phyloP scores from a whole-genome alignment of 2,329 filamentous ascomycete genomes.

The Colletotrichum lentis region DNA sequence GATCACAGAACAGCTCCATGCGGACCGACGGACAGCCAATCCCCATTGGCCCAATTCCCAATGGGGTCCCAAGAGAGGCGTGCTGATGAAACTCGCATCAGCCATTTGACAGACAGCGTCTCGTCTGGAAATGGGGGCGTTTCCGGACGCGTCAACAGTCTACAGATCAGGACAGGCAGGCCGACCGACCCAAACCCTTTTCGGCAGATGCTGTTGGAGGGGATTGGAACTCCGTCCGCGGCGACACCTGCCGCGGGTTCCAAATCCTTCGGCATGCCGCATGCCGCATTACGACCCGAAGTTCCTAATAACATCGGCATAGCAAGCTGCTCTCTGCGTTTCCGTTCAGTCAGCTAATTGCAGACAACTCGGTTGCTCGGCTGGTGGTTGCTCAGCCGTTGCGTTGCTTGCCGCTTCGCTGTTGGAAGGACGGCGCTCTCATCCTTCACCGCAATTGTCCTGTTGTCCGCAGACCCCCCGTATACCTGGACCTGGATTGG shows the following conservation, averaged over 20 bases:
- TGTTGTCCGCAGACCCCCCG: neutral
- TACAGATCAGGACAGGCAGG: neutral
- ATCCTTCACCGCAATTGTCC: conserved; percentile 9
- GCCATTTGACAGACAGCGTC: conserved; percentile 25
- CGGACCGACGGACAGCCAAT: conserved; percentile 24
- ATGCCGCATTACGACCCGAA: neutral
- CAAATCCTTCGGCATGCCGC: conserved; percentile 19
- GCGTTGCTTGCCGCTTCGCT: neutral
- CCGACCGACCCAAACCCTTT: conserved; percentile 17
- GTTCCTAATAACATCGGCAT: neutral
- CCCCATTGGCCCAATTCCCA: conserved; percentile 17
- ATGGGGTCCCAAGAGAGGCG: conserved; percentile 17
- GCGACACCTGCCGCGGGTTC: conserved; percentile 11
- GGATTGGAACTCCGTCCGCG: neutral
- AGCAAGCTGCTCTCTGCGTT: neutral
- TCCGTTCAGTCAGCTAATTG: conserved; percentile 22
- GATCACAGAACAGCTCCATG: conserved; percentile 20
- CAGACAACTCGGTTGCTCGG: conserved; percentile 4
- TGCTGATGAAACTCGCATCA: conserved; percentile 34
- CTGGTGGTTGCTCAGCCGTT: conserved; percentile 1
- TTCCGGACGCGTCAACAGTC: conserved; percentile 25
- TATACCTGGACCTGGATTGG: conserved; percentile 20
- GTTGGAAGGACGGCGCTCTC: conserved; percentile 10
- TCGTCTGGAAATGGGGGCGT: conserved; percentile 26
- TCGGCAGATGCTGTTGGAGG: conserved; percentile 22